These are phyloP conservation scores for Musa schizocarpa DNA, from an alignment of 176 grass and related monocot genomes.

Conservation along the genomic window DNA sequence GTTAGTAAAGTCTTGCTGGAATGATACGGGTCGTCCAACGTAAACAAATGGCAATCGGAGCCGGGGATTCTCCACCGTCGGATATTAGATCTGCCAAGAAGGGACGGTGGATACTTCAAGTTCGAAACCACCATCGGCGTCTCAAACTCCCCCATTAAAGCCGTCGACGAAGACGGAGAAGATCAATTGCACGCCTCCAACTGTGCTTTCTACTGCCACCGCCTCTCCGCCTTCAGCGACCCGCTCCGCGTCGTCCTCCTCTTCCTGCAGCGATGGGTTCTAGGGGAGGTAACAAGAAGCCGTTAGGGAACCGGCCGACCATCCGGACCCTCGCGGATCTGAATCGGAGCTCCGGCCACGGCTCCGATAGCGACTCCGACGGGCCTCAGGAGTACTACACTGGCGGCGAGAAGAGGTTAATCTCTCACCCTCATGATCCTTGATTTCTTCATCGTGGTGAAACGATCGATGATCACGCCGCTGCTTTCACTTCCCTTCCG, in stretches of 20 bases:
- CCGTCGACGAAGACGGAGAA: too few species aligned
- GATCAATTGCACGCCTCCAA: too few species aligned
- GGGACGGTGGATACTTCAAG: too few species aligned
- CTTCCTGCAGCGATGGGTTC: not conserved
- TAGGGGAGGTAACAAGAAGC: conserved; percentile 3
- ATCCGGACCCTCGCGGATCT: conserved; percentile 89
- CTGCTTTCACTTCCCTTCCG: too few species aligned
- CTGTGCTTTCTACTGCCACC: not conserved
- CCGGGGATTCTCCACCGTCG: too few species aligned
- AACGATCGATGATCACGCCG: too few species aligned
- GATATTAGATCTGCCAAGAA: too few species aligned
- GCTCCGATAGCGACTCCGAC: conserved; percentile 40
- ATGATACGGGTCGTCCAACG: too few species aligned
- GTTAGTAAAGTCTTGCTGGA: too few species aligned
- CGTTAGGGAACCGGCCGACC: conserved; percentile 34
- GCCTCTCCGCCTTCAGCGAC: not conserved
- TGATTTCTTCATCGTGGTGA: not conserved
- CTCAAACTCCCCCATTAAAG: too few species aligned
- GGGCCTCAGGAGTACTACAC: conserved; percentile 96
- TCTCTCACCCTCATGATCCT: not conserved
- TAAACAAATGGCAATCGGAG: too few species aligned
- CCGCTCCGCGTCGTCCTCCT: not conserved
- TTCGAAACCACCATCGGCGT: too few species aligned
- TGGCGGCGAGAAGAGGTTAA: conserved; percentile 87
- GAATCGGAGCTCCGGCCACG: conserved; percentile 42